Evolutionary conservation across 306 rosid species (phyloP), one percentile per base, ranked within the genome.

Genomic region (Medicago lupulina): DNA sequence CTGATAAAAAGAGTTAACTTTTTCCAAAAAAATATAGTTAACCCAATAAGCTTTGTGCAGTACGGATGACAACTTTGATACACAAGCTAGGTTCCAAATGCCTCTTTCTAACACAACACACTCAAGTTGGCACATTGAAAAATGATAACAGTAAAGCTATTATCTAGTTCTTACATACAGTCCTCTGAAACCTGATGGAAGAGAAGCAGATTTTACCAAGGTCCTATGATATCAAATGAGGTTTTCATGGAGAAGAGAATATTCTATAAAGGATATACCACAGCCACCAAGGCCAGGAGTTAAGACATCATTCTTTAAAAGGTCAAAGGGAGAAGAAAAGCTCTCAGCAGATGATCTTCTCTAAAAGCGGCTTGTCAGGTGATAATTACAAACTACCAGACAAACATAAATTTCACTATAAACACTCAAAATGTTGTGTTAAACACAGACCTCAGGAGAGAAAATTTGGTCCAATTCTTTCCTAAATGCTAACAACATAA

Each of bases 91-190:
- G 50, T 43, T 44, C 38, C 12, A 25, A 47, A 67, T 5, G 17
- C 41, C 63, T 13, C 60, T 55, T 55, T 21, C 75, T 57, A 55
- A 66, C 70, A 66, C 6, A 4, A 46, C 8, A 66, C 46, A 21
- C 49, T 28, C 49, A 38, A 36, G 55, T 58, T 66, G 61, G 40
- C n/a, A 79, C 2, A 12, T 54, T 55, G 79, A 66, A 80, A 80
- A 53, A 60, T 57, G 70, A 67, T 19, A 43, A 66, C 46, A 14
- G 10, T 23, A 12, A 59, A 59, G 43, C 25, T 43, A 54, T 36
- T 17, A 55, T 12, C 63, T 36, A 73, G 16, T 43, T 18, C 70
- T 55, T 34, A 61, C 67, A 28, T 73, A 64, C 39, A 23, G 4
- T 17, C 69, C 41, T 64, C 39, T 54, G 15, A 72, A 71, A 8